Evolutionary conservation across 1,284 basidiomycete genomes (phyloP), one percentile per base, ranked within the genome.

Genomic region (Pyrrhoderma noxium): DNA sequence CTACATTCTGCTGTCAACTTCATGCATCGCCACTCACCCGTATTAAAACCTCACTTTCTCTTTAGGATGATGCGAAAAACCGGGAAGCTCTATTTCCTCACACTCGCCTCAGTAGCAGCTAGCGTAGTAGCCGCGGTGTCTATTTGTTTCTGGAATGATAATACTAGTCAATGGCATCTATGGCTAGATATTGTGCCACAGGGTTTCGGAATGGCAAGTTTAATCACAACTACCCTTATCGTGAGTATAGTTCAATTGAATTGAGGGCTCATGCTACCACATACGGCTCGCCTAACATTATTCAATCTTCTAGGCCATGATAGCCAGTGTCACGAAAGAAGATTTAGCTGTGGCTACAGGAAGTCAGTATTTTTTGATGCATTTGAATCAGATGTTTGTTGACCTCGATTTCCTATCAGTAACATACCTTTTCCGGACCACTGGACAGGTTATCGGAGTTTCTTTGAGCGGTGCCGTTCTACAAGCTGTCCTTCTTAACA

Each of bases 401-500:
- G 34, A 46, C 40, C 37, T 45, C 39, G 52, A 44, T 46, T 52
- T 35, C 53, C 35, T 60, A 31, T 31, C 27, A 93, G 90, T 93
- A 59, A 90, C 89, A 21, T 94, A 94, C 68, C 72, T 93, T 46
- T 93, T 92, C 71, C 75, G 91, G 59, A 93, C 90, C 3, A 89
- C 89, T 9, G 92, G 92, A 13, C 92, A 94, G 70, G 92, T 93
- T 18, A 75, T 94, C 42, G 91, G 91, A 45, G 92, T 94, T 48
- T 85, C 87, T 59, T 69, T 93, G 42, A 85, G 86, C 56, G 89
- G 89, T 27, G 85, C 89, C 1, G 67, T 93, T 39, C 71, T 90
- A 21, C 92, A 94, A 67, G 78, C 79, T 3, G 74, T 92, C 27
- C 73, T 94, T 41, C 69, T 83, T 19, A 67, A 72, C 45, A 80